phyloP scores from a whole-genome alignment of 345 rosid species.

The Geranium rotundifolium region DNA sequence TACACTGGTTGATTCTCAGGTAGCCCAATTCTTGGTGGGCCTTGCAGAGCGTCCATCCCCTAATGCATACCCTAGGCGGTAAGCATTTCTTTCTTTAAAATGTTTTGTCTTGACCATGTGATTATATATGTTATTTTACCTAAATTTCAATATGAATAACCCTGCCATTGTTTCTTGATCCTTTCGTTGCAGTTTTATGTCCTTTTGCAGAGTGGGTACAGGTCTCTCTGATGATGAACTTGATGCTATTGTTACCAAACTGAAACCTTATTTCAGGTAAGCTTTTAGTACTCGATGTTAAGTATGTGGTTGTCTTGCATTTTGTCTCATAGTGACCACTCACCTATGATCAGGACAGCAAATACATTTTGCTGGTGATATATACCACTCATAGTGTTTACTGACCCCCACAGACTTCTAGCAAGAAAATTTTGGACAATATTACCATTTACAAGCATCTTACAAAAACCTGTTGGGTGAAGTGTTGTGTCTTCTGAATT shows the following conservation, averaged over 20 bases:
- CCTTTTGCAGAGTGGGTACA: constrained; percentile 95
- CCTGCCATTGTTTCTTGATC: neutral
- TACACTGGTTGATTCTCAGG: constrained; percentile 23
- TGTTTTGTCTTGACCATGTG: neutral
- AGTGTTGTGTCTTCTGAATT: too few species aligned
- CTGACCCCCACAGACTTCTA: too few species aligned
- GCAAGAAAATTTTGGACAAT: too few species aligned
- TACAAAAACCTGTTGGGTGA: too few species aligned
- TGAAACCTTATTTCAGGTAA: constrained; percentile 92
- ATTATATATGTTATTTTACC: neutral
- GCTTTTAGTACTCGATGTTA: constrained; percentile 1
- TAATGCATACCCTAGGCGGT: constrained; percentile 70
- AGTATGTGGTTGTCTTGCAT: constrained; percentile 1
- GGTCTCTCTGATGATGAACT: constrained; percentile 88
- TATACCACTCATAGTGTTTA: too few species aligned
- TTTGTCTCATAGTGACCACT: neutral
- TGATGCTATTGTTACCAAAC: constrained; percentile 58
- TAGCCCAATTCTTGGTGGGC: constrained; percentile 87
- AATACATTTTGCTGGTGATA: too few species aligned
- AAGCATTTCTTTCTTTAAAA: neutral
- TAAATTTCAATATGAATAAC: neutral
- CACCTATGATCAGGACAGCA: neutral
- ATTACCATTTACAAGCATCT: too few species aligned
- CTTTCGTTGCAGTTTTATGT: constrained; percentile 58
- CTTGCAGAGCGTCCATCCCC: constrained; percentile 67